These are phyloP conservation scores for Pilasporangium apinafurcum DNA, from an alignment of 352 stramenopile species.

Conservation along the genomic window DNA sequence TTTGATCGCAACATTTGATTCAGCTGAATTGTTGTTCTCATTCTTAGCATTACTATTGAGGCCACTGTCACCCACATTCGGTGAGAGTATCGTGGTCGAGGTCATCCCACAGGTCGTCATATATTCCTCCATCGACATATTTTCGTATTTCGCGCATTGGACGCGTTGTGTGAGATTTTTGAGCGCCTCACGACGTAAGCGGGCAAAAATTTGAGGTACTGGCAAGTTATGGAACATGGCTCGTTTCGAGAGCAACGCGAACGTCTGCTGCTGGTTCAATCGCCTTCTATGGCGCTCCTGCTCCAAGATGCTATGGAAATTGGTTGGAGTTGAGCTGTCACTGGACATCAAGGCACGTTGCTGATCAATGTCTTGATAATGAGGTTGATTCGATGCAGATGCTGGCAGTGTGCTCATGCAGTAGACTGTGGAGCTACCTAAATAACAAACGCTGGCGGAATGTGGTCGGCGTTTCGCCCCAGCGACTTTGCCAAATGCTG, in stretches of 20 bases:
- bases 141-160: constrained; percentile 34
- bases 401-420: constrained; percentile 28
- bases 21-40: too few relatives aligned
- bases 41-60: too few relatives aligned
- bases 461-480: constrained; percentile 38
- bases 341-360: background rate
- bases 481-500: constrained; percentile 39
- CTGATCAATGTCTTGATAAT: constrained; percentile 4
- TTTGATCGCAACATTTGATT: too few relatives aligned
- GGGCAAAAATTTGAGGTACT: constrained; percentile 46
- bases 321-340: background rate
- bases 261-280: constrained; percentile 9
- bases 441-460: constrained; percentile 47
- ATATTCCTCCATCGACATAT: constrained; percentile 48
- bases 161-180: constrained; percentile 37
- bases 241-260: constrained; percentile 13
- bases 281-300: constrained; percentile 26
- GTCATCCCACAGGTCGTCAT: constrained; percentile 45
- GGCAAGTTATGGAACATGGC: constrained; percentile 27
- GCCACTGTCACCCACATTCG: too few relatives aligned
- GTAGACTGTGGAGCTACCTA: constrained; percentile 49
- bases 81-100: background rate
- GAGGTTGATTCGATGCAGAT: background rate
- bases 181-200: constrained; percentile 40
- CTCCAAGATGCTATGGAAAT: constrained; percentile 30